Percentiles rank a stretch among this genome's conserved stretches.
phyloP scores from a whole-genome alignment of 768 basidiomycete species.

The Coprinopsis strossmayeri region DNA sequence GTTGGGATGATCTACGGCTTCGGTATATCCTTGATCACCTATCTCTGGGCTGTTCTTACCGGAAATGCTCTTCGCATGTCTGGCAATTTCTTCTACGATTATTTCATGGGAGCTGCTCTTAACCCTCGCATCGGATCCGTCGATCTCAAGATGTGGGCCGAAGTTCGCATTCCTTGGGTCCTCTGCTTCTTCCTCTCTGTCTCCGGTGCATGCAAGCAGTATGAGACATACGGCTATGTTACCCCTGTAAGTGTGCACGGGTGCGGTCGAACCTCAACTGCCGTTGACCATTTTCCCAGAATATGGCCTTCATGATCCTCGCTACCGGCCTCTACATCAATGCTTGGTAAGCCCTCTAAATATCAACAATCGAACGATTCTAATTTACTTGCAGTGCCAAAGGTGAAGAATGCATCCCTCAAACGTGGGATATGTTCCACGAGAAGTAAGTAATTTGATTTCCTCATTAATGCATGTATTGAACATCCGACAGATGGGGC shows the following conservation, averaged over 20 bases:
- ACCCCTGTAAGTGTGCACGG: conserved; percentile 65
- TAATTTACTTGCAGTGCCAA: conserved; percentile 51
- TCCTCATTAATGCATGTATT: not conserved
- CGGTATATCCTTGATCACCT: conserved; percentile 70
- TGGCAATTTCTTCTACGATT: conserved; percentile 91
- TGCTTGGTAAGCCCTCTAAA: conserved; percentile 56
- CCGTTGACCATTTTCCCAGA: conserved; percentile 37
- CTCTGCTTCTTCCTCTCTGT: conserved; percentile 91
- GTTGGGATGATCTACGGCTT: conserved; percentile 93
- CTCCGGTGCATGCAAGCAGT: conserved; percentile 93
- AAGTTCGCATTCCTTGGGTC: conserved; percentile 96
- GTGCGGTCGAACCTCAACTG: not conserved
- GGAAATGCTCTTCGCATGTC: conserved; percentile 88
- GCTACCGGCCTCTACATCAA: conserved; percentile 97
- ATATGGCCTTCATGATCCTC: conserved; percentile 94
- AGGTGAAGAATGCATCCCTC: conserved; percentile 91
- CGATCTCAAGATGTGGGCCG: conserved; percentile 98
- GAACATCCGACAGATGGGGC: conserved; percentile 55
- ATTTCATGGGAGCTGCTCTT: conserved; percentile 93
- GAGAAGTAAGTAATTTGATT: conserved; percentile 64
- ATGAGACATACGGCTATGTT: conserved; percentile 85
- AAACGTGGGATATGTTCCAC: conserved; percentile 99
- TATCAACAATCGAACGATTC: not conserved
- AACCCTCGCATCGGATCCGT: conserved; percentile 90
- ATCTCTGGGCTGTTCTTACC: conserved; percentile 69